Conservation (phyloP, 2,329 filamentous ascomycete genomes). For the Colletotrichum sp. region DNA sequence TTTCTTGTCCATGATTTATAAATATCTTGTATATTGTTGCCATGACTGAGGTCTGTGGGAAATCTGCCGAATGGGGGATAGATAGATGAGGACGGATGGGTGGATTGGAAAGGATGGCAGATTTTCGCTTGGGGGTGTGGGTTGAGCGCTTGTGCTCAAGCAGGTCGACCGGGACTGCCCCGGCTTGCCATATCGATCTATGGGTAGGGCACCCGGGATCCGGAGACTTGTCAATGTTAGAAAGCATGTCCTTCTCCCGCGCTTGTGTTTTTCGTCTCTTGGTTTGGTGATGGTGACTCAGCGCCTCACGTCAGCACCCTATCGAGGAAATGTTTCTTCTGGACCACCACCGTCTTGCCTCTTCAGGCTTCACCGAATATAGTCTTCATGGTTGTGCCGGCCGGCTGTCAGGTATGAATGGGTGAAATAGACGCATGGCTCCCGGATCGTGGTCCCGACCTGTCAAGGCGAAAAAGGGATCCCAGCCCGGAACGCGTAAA, state of each 20-base stretch:
- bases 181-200: background rate
- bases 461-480: background rate
- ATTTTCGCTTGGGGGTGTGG: background rate
- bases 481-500: background rate
- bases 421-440: background rate
- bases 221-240: background rate
- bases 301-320: conserved; percentile 11
- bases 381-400: background rate
- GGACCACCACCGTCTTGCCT: background rate
- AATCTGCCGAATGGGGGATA: background rate
- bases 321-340: background rate
- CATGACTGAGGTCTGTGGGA: background rate
- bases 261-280: background rate
- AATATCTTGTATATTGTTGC: background rate
- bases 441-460: background rate
- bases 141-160: background rate
- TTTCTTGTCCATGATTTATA: background rate
- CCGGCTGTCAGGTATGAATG: background rate
- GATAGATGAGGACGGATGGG: background rate
- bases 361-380: background rate
- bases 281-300: background rate
- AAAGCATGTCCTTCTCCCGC: background rate
- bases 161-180: background rate
- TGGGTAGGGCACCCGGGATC: background rate
- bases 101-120: background rate